Evolutionary conservation across 306 rosid genomes (phyloP), one percentile per base, ranked within the genome.

Genomic region (Corylus americana): DNA sequence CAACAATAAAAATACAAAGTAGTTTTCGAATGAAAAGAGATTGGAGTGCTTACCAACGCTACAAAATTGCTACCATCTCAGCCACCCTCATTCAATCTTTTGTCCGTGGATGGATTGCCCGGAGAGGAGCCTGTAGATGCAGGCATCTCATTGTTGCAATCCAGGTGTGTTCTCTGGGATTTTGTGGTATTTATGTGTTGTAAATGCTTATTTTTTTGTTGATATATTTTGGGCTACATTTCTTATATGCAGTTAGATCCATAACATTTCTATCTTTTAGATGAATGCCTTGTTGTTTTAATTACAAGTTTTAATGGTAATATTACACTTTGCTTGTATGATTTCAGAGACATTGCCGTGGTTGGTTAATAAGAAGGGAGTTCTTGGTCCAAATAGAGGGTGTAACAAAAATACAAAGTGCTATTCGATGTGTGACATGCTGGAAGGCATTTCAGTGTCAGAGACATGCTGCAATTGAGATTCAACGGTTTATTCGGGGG

Each of bases 401-500:
- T 76, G 86, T 70, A 37, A 71, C 89, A 78, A 88, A 87, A 82
- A 78, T 94, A 64, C 97, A 92, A 78, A 84, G 91, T 74, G 83
- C 83, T 53, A 54, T 84, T 55, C 87, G 89, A 68, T 78, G 91
- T 57, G 22, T 84, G 81, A 86, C 75, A 67, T 85, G 83, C 71
- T 80, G 84, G 73, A 89, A 84, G 74, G 67, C 71, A 80, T 86
- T 86, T 68, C 79, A 82, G 50, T n/a, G 76, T 76, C 82, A 70
- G 71, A 89, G 84, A 87, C 61, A 78, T 39, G 94, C 93, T 70
- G 87, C 88, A 29, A 59, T 86, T 81, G 88, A 88, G 77, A 91
- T 92, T 69, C 97, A 92, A 81, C 84, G 90, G 64, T 78, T 88
- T 81, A 79, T 90, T 74, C 87, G 94, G 89, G 98, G 95, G 22